Base-by-base conservation (phyloP, 163 green algal genomes). In the Chlamydomonas reinhardtii region DNA sequence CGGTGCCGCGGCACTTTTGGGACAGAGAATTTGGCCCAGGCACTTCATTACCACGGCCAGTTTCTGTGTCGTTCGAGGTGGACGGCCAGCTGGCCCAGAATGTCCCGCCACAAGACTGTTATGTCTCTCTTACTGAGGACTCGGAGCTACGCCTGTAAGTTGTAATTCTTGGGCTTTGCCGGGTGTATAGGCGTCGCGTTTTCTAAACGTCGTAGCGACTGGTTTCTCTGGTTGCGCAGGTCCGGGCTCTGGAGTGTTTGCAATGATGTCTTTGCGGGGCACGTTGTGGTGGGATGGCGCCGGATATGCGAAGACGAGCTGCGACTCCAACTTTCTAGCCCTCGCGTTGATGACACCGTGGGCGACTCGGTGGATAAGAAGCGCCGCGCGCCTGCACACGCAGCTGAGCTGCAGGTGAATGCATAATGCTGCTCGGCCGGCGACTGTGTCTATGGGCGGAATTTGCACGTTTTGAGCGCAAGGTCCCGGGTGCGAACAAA, bases 121-220 rank as follows among this genome's bases (percentile, higher is more conserved):
- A 32, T 48, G 76, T 84, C 16, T 75, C 76, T 56, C 32, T 75
- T n/a, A 64, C 35, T 16, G 76, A 84, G 15, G 76, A 84, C 76
- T 64, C 62, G 16, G 76, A 84, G 65, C 76, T 84, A 35, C n/a
- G 43, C 2, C 52, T 84, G 76, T 84, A n/a, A 84, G 76, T 66
- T 0, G 61, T 0, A 31, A 8, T 31, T 5, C 2, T 66, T n/a
- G 2, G 61, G 2, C 3, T 66, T 31, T 29, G 25, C 24, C 1
- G 5, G 17, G 1, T 12, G 31, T 22, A 14, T n/a, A 29, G 61
- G 8, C 61, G 61, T 15, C 0, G 24, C 24, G 61, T 66, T 66
- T 66, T 66, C 61, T 4, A 14, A n/a, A 5, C 48, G 61, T n/a
- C 61, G 61, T n/a, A 66, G 24, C 32, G 27, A 61, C 59, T 71